Base-by-base conservation (phyloP, 176 grass and related monocot species). In the Juncus inflexus region DNA sequence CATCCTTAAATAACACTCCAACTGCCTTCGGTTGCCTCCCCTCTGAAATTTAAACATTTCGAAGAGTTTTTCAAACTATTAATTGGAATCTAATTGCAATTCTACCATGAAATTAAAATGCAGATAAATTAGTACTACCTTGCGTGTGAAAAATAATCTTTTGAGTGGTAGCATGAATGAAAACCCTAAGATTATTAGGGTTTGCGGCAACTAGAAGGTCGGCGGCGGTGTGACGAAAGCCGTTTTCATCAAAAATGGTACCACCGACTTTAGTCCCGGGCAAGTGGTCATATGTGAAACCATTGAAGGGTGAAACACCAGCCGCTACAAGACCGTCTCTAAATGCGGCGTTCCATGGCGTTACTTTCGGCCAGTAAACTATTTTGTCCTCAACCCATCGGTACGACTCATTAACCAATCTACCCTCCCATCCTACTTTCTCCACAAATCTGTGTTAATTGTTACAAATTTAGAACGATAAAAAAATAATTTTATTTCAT, bases 221-320 rank as follows among this genome's bases (percentile, higher is more conserved):
- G 0, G 86, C 90, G 36, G 90, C 86, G 1, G 90, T 95, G 76
- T 83, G 90, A 52, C 90, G 90, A 58, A 78, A 89, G 19, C 90
- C 90, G 5, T 78, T 85, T 55, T 75, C 76, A 9, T 80, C 79
- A 73, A 95, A 95, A 58, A 85, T 95, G 67, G 78, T 95, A 42
- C 90, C 90, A 1, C 86, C 90, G 63, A 95, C 83, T 67, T 95
- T 95, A 52, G 90, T 95, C 11, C 90, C 90, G 62, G 62, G 80
- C 66, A 90, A 37, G 75, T 95, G 90, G 66, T 95, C 74, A 40
- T 79, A 95, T 12, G 76, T 90, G 70, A 89, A 95, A 2, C 90
- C 90, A 69, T 95, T 95, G 90, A 83, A 95, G 35, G 90, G 90
- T 9, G 79, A 76, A 50, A 90, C 79, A 9, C 90, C 86, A 54